Conservation (phyloP, 2,329 filamentous ascomycete species). For the Aspergillus novoparasiticus region DNA sequence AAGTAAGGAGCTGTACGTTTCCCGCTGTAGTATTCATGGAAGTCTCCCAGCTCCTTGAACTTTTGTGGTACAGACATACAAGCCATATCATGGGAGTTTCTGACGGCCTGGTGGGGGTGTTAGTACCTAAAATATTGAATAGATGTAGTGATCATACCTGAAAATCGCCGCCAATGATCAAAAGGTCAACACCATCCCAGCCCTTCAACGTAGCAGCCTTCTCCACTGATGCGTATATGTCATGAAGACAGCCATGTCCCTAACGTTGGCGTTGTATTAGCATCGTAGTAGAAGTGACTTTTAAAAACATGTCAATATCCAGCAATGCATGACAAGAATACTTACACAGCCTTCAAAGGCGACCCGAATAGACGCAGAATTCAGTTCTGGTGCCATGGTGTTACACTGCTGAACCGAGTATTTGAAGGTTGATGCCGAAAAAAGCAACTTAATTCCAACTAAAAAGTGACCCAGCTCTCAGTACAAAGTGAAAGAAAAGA, state of each 20-base stretch:
- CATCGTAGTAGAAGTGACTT: background rate
- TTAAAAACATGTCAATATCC: background rate
- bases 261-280: constrained; percentile 38
- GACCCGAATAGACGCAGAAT: constrained; percentile 59
- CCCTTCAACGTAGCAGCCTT: constrained; percentile 68
- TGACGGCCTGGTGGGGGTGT: constrained; percentile 63
- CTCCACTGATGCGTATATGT: constrained; percentile 81
- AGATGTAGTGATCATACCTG: constrained; percentile 58
- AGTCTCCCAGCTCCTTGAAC: constrained; percentile 86
- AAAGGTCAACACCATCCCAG: constrained; percentile 81
- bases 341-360: constrained; percentile 86
- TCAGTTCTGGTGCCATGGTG: constrained; percentile 11
- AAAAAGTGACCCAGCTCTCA: background rate
- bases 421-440: background rate
- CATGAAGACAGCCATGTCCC: constrained; percentile 90
- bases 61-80: constrained; percentile 89
- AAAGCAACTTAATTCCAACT: background rate
- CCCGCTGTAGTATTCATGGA: constrained; percentile 91
- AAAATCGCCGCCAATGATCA: constrained; percentile 97
- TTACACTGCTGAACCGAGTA: background rate
- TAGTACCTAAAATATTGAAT: constrained; percentile 13
- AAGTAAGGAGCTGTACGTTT: constrained; percentile 76
- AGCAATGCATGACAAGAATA: constrained; percentile 14
- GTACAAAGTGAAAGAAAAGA: background rate
- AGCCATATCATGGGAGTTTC: constrained; percentile 83